Conservation (phyloP, 2,329 filamentous ascomycete species). For the Ascocoryne sarcoides region DNA sequence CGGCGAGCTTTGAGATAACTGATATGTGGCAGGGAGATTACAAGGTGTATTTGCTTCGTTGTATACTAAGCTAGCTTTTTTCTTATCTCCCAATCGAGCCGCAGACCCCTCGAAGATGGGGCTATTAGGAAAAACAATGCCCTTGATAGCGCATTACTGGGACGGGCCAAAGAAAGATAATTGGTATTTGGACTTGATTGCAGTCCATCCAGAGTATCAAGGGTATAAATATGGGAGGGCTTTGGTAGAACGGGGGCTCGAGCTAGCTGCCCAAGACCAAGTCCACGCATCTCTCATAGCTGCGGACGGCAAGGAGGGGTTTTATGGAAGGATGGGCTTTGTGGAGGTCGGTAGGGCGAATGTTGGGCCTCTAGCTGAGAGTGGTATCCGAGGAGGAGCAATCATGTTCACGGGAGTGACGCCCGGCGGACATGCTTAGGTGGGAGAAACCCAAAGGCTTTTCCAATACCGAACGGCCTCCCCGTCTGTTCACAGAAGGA, state of each 20-base stretch:
- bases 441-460: too few species aligned
- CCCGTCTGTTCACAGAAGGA: too few species aligned
- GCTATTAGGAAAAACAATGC: constrained; percentile 17
- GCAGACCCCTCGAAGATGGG: constrained; percentile 15
- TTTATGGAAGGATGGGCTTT: constrained; percentile 30
- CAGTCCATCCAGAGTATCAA: constrained; percentile 33
- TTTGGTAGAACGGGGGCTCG: constrained; percentile 35
- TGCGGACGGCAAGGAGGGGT: constrained; percentile 32
- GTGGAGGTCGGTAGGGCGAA: constrained; percentile 28
- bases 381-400: constrained; percentile 25
- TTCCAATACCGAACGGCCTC: too few species aligned
- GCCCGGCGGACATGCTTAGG: too few species aligned
- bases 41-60: background rate
- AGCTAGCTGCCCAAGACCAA: constrained; percentile 29
- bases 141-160: constrained; percentile 25
- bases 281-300: constrained; percentile 28
- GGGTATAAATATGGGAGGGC: constrained; percentile 29
- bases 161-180: constrained; percentile 26
- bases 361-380: constrained; percentile 24
- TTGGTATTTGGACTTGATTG: constrained; percentile 26
- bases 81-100: constrained; percentile 19
- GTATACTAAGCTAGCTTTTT: background rate
- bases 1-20: too few species aligned
- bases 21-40: background rate
- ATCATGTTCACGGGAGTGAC: constrained; percentile 25